These are phyloP conservation scores for Microbotryomycetes sp. DNA, from an alignment of 1,284 basidiomycete genomes.

Conservation along the genomic window DNA sequence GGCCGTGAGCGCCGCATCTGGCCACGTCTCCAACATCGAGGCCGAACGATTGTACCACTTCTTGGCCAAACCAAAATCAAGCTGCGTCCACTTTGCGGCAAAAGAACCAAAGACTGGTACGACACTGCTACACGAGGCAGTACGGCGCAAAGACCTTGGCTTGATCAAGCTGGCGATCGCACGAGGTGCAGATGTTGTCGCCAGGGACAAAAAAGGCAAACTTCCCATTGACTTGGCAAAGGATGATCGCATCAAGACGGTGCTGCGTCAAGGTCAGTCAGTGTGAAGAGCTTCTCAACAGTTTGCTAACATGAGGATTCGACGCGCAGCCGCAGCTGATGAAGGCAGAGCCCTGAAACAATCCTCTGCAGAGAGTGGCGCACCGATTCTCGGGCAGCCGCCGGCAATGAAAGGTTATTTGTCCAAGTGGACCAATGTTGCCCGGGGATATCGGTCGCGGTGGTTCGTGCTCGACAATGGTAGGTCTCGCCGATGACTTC, in stretches of 20 bases:
- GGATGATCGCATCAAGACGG: conserved; percentile 71
- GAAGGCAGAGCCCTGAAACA: conserved; percentile 32
- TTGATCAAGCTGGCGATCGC: conserved; percentile 76
- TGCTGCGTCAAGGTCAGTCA: conserved; percentile 69
- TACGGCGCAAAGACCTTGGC: conserved; percentile 67
- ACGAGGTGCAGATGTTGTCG: conserved; percentile 84
- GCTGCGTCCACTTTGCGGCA: conserved; percentile 42
- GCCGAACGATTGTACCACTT: conserved; percentile 31
- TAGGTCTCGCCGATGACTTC: conserved; percentile 38
- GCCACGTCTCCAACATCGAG: conserved; percentile 25
- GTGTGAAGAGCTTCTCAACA: background rate
- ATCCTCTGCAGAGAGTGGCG: conserved; percentile 41
- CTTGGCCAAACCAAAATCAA: conserved; percentile 33
- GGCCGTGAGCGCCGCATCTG: conserved; percentile 45
- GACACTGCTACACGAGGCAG: conserved; percentile 81
- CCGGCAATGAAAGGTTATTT: conserved; percentile 69
- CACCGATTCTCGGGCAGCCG: conserved; percentile 41
- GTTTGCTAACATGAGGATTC: background rate
- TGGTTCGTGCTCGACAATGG: conserved; percentile 93
- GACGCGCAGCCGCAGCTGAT: conserved; percentile 12
- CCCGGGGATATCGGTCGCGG: conserved; percentile 79
- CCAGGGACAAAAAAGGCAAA: conserved; percentile 69
- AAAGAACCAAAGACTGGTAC: conserved; percentile 69
- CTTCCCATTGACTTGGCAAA: conserved; percentile 61
- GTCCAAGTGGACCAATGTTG: conserved; percentile 85